phyloP scores from a whole-genome alignment of 148 eudicot genomes.

The Rhododendron mucronatum region DNA sequence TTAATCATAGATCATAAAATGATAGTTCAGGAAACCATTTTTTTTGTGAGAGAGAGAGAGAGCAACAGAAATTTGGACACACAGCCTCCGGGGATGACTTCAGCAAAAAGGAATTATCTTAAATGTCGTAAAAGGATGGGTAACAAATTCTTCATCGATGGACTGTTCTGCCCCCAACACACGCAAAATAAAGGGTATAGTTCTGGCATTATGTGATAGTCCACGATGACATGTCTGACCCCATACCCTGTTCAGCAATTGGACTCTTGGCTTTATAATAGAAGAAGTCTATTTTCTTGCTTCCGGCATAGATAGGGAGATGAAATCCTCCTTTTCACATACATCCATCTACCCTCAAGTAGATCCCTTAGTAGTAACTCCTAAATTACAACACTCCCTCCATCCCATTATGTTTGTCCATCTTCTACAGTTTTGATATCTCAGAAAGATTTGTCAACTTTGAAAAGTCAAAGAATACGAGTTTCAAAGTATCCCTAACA shows the following conservation, averaged over 20 bases:
- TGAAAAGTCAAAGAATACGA: background rate
- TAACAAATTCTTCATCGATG: background rate
- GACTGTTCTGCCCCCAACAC: background rate
- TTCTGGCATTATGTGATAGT: background rate
- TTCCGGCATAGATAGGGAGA: background rate
- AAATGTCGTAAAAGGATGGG: background rate
- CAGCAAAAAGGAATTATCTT: background rate
- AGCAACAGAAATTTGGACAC: background rate
- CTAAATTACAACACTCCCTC: background rate
- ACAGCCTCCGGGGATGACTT: background rate
- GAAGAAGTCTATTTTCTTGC: slow-evolving; percentile 2
- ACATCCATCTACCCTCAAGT: background rate
- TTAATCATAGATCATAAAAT: background rate
- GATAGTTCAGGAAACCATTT: background rate
- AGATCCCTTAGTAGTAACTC: background rate
- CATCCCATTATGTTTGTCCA: background rate
- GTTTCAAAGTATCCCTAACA: background rate
- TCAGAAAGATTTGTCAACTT: background rate
- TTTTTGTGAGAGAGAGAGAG: background rate
- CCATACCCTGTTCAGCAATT: background rate
- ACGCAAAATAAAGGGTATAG: background rate
- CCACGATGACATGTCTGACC: background rate
- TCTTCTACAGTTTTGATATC: background rate
- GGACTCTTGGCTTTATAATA: background rate
- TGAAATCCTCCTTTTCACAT: background rate